These are phyloP conservation scores for Elsinoe ampelina DNA, from an alignment of 2,329 filamentous ascomycete species.

Conservation along the genomic window DNA sequence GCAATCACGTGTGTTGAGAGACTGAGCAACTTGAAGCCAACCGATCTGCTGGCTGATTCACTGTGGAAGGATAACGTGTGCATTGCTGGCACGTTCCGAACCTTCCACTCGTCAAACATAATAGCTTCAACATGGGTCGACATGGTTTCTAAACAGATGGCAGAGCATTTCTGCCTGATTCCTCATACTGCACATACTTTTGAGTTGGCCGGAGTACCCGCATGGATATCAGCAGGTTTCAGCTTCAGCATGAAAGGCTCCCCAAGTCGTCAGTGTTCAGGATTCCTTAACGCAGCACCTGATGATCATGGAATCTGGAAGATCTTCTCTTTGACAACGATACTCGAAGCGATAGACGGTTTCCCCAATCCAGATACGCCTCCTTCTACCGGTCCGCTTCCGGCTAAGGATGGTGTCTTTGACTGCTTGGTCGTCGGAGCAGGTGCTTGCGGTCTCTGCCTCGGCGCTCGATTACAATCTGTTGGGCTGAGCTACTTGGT, in stretches of 20 bases:
- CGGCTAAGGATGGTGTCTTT: constrained; percentile 20
- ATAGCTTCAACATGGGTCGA: constrained; percentile 33
- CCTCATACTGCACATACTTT: constrained; percentile 16
- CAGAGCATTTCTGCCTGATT: constrained; percentile 20
- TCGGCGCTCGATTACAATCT: constrained; percentile 33
- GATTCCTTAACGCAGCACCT: constrained; percentile 26
- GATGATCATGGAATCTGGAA: constrained; percentile 30
- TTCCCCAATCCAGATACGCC: constrained; percentile 23
- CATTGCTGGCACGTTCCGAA: constrained; percentile 48
- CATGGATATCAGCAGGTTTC: constrained; percentile 24
- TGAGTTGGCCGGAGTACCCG: constrained; percentile 19
- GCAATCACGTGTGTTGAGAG: background rate
- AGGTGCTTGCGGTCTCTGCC: constrained; percentile 30
- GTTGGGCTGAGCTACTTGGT: constrained; percentile 30
- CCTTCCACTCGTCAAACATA: constrained; percentile 37
- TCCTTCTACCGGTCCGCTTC: constrained; percentile 15
- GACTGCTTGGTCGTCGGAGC: constrained; percentile 31
- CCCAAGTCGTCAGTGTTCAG: constrained; percentile 23
- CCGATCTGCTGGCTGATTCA: constrained; percentile 14
- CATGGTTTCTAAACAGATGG: constrained; percentile 24
- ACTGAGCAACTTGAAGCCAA: background rate
- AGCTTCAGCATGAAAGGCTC: constrained; percentile 20
- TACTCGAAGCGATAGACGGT: constrained; percentile 30
- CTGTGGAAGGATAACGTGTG: constrained; percentile 50
- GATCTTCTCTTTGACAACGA: constrained; percentile 33